Base-by-base conservation (phyloP, 805 yeast species). In the Metschnikowia lunata region DNA sequence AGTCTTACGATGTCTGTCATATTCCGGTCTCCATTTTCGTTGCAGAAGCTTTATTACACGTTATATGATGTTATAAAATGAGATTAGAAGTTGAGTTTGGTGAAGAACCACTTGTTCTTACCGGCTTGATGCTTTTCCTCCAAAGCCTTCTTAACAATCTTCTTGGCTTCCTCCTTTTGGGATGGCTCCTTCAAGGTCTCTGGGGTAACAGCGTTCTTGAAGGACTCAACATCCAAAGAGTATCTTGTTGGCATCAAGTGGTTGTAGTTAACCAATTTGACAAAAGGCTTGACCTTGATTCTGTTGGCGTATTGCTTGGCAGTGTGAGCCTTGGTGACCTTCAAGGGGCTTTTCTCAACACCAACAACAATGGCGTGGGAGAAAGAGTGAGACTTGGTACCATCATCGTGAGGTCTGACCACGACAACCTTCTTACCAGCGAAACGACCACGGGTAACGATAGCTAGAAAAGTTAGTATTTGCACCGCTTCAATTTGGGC, bases 341-440 rank as follows among this genome's bases (percentile, higher is more conserved):
- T 90, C 72, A 86, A 79, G 76, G 99, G 99, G 77, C 85, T 86
- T 76, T 97, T 87, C 83, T 93, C 99, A 63, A 93, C 83, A 83
- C 99, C 99, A 62, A 96, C 98, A 69, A 93, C 99, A 66, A 93
- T 82, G 72, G 99, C 99, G 69, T 93, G 98, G 74, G 97, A 96
- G 87, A 89, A 93, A 68, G 95, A 93, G 82, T 91, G 97, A 58
- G 93, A 72, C 81, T 93, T 93, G 80, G 98, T 81, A 72, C 99
- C 99, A 70, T 93, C 97, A 71, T 93, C 98, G 74, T 87, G 95
- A 63, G 97, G 93, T 78, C 88, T 89, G 72, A 93, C 90, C 71
- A 93, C 89, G 74, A 93, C 99, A 62, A 93, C 99, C 86, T 93
- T 93, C 87, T 90, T 91, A 82, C 99, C 99, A 74, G 99, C 99